phyloP scores from a whole-genome alignment of 345 rosid genomes.

The Stellera chamaejasme region DNA sequence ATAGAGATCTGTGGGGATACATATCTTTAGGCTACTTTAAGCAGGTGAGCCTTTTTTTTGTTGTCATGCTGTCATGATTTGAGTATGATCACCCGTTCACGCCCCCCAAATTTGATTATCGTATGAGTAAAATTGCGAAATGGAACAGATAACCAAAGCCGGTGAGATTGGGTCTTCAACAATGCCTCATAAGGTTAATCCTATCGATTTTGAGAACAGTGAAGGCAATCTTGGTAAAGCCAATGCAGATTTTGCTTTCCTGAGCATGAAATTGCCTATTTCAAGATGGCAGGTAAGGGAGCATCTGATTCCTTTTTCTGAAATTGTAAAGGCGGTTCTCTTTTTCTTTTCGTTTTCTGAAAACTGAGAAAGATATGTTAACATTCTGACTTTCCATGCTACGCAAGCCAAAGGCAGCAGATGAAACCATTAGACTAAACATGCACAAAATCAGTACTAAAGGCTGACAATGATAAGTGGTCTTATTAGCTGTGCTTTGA shows the following conservation, averaged over 20 bases:
- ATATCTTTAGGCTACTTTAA: conserved; percentile 79
- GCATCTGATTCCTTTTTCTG: neutral
- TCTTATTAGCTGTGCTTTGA: neutral
- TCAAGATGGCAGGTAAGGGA: conserved; percentile 86
- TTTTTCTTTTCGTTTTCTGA: neutral
- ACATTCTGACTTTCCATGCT: neutral
- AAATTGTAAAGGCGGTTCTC: neutral
- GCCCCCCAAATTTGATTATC: no score
- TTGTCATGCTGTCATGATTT: neutral
- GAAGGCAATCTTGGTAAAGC: conserved; percentile 97
- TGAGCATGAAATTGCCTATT: conserved; percentile 75
- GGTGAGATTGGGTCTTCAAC: conserved; percentile 95
- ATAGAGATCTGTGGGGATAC: conserved; percentile 90
- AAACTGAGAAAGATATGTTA: neutral
- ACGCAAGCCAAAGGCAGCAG: no score
- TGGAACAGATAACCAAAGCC: conserved; percentile 68
- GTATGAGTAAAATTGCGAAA: neutral
- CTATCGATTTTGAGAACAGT: conserved; percentile 92
- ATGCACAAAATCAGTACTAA: no score
- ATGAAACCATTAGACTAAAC: no score
- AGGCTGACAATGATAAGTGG: neutral
- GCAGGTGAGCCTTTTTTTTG: conserved; percentile 45
- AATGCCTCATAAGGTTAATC: conserved; percentile 98
- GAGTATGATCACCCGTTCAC: neutral
- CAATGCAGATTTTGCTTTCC: conserved; percentile 57